Conservation (phyloP, 1,284 basidiomycete species). For the Microbotryum violaceum region DNA sequence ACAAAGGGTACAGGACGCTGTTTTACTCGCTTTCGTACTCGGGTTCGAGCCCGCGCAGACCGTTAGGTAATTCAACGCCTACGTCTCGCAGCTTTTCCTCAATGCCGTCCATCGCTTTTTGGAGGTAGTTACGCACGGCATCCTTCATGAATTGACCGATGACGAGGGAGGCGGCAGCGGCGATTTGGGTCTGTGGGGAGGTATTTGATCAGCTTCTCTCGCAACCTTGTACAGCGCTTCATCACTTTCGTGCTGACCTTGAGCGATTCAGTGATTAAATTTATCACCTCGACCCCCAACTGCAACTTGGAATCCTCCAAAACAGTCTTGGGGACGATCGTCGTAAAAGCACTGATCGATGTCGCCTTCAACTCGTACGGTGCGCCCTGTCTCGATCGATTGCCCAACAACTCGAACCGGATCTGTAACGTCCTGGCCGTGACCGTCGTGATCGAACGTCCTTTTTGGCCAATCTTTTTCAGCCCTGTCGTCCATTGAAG, state of each 20-base stretch:
- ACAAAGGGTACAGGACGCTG: too few relatives aligned
- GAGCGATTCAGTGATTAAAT: not conserved
- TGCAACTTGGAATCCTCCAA: slow-evolving; percentile 3
- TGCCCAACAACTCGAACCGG: not conserved
- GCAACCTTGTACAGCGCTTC: not conserved
- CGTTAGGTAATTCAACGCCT: slow-evolving; percentile 12
- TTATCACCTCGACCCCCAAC: slow-evolving; percentile 4
- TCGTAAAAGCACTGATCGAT: slow-evolving; percentile 10
- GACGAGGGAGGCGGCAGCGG: slow-evolving; percentile 17
- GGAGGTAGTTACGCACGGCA: slow-evolving; percentile 10
- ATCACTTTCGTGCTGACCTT: not conserved
- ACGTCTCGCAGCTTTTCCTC: slow-evolving; percentile 12
- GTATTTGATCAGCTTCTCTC: slow-evolving; percentile 15
- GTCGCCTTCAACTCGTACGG: not conserved
- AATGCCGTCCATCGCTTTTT: slow-evolving; percentile 18
- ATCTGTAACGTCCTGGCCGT: slow-evolving; percentile 1
- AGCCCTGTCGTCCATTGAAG: slow-evolving; percentile 9
- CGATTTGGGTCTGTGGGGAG: slow-evolving; percentile 12
- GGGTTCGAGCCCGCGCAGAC: not conserved
- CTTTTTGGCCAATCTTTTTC: not conserved
- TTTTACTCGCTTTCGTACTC: not conserved
- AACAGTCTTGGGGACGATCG: slow-evolving; percentile 12
- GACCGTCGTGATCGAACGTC: slow-evolving; percentile 1
- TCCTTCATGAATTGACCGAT: slow-evolving; percentile 18
- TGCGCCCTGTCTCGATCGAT: not conserved